Base-by-base conservation (phyloP, 139 green algal species). In the Haematococcus sp. region DNA sequence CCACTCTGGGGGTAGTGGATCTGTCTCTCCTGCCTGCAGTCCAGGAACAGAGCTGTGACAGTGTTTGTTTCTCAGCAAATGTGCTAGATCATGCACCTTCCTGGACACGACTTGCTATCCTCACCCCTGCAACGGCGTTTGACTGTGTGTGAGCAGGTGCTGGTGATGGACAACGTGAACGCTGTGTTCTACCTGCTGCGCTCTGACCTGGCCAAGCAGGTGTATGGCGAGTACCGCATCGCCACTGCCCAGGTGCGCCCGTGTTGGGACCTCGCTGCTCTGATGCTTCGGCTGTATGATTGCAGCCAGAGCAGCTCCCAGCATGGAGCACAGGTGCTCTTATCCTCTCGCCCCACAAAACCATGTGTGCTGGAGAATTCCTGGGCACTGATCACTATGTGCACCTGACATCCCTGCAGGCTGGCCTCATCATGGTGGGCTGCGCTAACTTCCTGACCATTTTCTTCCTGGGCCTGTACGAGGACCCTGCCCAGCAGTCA, bases 91-190 rank as follows among this genome's bases (percentile, higher is more conserved):
- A n/a, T n/a, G n/a, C n/a, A n/a, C n/a, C n/a, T n/a, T n/a, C n/a
- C n/a, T n/a, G n/a, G n/a, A n/a, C n/a, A n/a, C n/a, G n/a, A n/a
- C n/a, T n/a, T n/a, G n/a, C n/a, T n/a, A n/a, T n/a, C n/a, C n/a
- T n/a, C n/a, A n/a, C n/a, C n/a, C n/a, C n/a, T n/a, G n/a, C n/a
- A n/a, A n/a, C n/a, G n/a, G n/a, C n/a, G n/a, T n/a, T n/a, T n/a
- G n/a, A n/a, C n/a, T n/a, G n/a, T n/a, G n/a, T n/a, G n/a, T n/a
- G n/a, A n/a, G n/a, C n/a, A n/a, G n/a, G 73, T 79, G 33, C 73
- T 74, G 7, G 73, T 79, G 1, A 70, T 79, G 73, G 73, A 74
- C 64, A 79, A 74, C 64, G 59, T 78, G 49, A 78, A 78, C 73
- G 73, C 59, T 34, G 31, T 79, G 4, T 79, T 68, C 31, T 73